phyloP scores from a whole-genome alignment of 202 grass and related monocot genomes.

The Bolboschoenoplectus hybrid region DNA sequence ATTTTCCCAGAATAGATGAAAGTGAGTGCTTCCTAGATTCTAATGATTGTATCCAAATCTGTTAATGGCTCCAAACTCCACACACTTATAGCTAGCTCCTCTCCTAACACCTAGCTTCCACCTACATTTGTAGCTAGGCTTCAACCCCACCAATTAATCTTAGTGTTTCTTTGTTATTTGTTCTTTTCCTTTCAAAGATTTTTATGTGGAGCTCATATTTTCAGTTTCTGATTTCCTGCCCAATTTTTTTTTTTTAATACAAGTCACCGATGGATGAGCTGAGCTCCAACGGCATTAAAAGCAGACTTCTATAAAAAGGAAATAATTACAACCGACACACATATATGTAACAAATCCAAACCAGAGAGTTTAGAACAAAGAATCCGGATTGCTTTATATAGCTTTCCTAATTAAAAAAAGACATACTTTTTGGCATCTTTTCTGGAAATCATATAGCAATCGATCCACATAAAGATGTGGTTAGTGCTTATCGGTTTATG shows the following conservation, averaged over 20 bases:
- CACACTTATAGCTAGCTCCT: neutral
- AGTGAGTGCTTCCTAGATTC: conserved; percentile 71
- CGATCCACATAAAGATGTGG: conserved; percentile 5
- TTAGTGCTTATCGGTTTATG: conserved; percentile 19
- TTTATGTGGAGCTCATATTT: neutral
- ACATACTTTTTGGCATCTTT: conserved; percentile 6
- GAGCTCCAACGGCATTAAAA: neutral
- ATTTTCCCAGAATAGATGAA: conserved; percentile 71
- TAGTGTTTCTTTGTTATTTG: conserved; percentile 10
- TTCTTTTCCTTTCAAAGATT: neutral
- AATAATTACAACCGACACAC: neutral
- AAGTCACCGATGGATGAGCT: neutral
- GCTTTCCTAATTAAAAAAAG: neutral
- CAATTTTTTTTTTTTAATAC: neutral
- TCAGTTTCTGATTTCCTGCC: neutral
- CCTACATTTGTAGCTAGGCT: conserved; percentile 41
- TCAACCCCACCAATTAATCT: conserved; percentile 19
- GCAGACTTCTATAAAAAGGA: neutral
- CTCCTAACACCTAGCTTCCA: conserved; percentile 18
- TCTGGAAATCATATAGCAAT: neutral
- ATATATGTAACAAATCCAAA: neutral
- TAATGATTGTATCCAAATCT: conserved; percentile 95
- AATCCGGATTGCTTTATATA: neutral
- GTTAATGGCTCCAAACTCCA: conserved; percentile 54
- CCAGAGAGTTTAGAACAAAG: neutral